Conservation (phyloP, 1,284 basidiomycete genomes). For the Apiotrichum laibachii region DNA sequence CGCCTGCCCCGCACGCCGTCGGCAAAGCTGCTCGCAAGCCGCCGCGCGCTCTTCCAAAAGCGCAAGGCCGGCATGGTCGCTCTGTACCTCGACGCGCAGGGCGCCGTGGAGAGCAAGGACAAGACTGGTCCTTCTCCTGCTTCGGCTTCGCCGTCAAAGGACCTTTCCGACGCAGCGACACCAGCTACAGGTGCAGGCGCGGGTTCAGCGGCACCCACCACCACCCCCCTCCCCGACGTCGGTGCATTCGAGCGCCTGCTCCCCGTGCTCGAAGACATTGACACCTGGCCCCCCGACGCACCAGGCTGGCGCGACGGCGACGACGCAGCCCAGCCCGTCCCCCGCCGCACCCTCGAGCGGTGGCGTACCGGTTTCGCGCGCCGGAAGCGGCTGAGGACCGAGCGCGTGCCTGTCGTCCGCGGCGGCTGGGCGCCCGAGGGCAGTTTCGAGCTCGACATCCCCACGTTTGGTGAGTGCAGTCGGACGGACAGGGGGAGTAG, state of each 20-base stretch:
- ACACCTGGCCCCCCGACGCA: conserved; percentile 38
- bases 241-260: conserved; percentile 33
- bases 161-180: neutral
- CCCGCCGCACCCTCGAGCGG: conserved; percentile 23
- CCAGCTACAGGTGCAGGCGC: neutral
- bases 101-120: conserved; percentile 17
- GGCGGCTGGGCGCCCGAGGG: conserved; percentile 50
- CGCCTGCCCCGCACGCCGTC: conserved; percentile 6
- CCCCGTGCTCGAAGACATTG: conserved; percentile 36
- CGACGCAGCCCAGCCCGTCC: conserved; percentile 13
- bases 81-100: conserved; percentile 43
- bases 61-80: conserved; percentile 42
- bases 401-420: conserved; percentile 30
- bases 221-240: conserved; percentile 24
- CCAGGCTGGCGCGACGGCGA: conserved; percentile 36
- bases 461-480: conserved; percentile 33
- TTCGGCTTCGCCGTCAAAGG: neutral
- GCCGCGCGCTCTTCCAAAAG: conserved; percentile 30
- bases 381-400: conserved; percentile 21
- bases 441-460: conserved; percentile 47
- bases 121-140: neutral
- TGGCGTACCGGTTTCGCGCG: conserved; percentile 31
- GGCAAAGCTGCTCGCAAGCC: conserved; percentile 22
- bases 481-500: neutral
- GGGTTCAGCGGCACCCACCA: neutral